Conservation (phyloP, 108 stramenopile genomes). For the Cylindrotheca closterium region DNA sequence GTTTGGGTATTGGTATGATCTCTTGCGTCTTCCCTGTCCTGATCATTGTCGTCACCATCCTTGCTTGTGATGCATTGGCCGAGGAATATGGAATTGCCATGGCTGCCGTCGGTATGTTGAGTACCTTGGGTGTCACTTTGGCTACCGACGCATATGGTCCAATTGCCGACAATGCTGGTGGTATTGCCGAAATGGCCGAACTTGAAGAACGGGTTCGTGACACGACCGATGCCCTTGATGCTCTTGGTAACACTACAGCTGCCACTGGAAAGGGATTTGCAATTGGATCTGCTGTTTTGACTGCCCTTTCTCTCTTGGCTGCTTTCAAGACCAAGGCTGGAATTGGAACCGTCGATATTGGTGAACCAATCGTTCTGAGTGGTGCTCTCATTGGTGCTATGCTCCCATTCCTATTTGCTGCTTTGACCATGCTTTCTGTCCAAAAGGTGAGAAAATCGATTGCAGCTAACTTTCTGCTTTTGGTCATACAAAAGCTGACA, state of each 20-base stretch:
- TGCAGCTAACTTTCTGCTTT: neutral
- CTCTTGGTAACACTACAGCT: slow-evolving; percentile 96
- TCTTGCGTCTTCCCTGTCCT: slow-evolving; percentile 88
- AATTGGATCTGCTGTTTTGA: slow-evolving; percentile 94
- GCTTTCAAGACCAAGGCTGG: slow-evolving; percentile 87
- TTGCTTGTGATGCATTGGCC: slow-evolving; percentile 77
- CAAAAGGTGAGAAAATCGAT: slow-evolving; percentile 55
- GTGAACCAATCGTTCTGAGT: slow-evolving; percentile 83
- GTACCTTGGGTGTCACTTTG: slow-evolving; percentile 88
- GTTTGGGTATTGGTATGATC: slow-evolving; percentile 90
- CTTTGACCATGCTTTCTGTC: slow-evolving; percentile 96
- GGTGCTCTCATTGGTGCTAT: slow-evolving; percentile 92
- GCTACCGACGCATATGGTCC: slow-evolving; percentile 97
- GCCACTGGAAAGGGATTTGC: slow-evolving; percentile 97
- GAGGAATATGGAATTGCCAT: slow-evolving; percentile 92
- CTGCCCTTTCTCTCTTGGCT: slow-evolving; percentile 84
- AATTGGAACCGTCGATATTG: slow-evolving; percentile 55
- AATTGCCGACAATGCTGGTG: slow-evolving; percentile 94
- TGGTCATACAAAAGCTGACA: neutral
- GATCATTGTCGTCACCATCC: slow-evolving; percentile 81
- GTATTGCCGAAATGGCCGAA: slow-evolving; percentile 96
- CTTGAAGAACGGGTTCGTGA: slow-evolving; percentile 80
- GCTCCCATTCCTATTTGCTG: slow-evolving; percentile 96
- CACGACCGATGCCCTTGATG: slow-evolving; percentile 93
- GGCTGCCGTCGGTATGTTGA: slow-evolving; percentile 94